Evolutionary conservation across 495 filamentous ascomycete genomes (phyloP).

Genomic region (Hypoxylon rickii): DNA sequence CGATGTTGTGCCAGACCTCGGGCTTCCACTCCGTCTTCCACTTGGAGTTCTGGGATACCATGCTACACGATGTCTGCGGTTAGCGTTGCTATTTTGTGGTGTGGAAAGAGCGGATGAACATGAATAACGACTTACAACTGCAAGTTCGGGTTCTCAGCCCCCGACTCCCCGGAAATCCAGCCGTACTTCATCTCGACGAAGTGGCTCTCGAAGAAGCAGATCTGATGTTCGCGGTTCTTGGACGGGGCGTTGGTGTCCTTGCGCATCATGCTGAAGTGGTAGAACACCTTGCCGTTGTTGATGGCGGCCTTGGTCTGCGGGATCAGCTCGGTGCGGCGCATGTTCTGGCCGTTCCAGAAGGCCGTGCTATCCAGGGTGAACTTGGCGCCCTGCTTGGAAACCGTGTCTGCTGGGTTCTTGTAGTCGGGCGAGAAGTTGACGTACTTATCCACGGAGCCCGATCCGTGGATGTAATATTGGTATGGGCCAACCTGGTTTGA

Average conservation of each 20-base stretch:
- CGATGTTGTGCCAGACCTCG: conserved; percentile 74
- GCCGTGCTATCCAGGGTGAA: conserved; percentile 64
- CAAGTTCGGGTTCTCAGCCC: conserved; percentile 54
- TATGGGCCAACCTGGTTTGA: conserved; percentile 67
- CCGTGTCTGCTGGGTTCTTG: conserved; percentile 67
- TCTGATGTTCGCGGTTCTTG: conserved; percentile 66
- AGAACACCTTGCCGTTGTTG: conserved; percentile 62
- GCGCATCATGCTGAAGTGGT: conserved; percentile 67
- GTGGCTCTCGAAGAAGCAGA: conserved; percentile 72
- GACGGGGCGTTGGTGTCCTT: conserved; percentile 59
- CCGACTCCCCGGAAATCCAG: conserved; percentile 62
- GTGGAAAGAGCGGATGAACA: too few relatives aligned
- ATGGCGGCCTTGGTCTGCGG: conserved; percentile 66
- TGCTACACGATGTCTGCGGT: too few relatives aligned
- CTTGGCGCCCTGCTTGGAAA: conserved; percentile 62
- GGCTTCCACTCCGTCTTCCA: conserved; percentile 54
- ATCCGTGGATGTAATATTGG: conserved; percentile 76
- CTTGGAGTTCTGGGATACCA: conserved; percentile 46
- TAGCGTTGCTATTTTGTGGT: too few relatives aligned
- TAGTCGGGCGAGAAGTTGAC: conserved; percentile 56
- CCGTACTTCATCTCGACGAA: conserved; percentile 77
- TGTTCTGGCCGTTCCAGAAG: conserved; percentile 64
- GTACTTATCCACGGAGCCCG: conserved; percentile 57
- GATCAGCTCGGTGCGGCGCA: conserved; percentile 66
- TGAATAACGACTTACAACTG: conserved; percentile 48